Conservation (phyloP, 2,329 filamentous ascomycete species). For the Gnomoniopsis sp. region DNA sequence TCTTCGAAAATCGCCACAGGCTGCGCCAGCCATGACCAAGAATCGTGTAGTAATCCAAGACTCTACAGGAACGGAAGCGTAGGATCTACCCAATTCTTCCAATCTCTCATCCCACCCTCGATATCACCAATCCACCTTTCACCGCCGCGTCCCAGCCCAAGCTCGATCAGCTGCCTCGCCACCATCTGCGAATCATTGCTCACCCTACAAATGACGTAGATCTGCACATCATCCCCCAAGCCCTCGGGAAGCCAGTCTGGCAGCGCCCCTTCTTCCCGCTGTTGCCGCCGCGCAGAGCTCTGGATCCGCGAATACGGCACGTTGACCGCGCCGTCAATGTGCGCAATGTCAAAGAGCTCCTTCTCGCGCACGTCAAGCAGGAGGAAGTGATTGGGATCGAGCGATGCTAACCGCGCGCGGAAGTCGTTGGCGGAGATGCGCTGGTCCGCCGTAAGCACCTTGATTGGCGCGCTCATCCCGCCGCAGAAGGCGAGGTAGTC, state of each 20-base stretch:
- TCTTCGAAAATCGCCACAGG: too few relatives aligned
- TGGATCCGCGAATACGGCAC: conserved; percentile 58
- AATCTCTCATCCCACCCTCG: conserved; percentile 66
- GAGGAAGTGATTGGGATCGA: conserved; percentile 3
- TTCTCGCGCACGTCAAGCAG: conserved; percentile 82
- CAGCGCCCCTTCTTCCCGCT: neutral
- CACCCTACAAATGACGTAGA: conserved; percentile 70
- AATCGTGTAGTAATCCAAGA: neutral
- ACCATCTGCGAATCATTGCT: conserved; percentile 78
- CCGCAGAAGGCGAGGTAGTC: conserved; percentile 91
- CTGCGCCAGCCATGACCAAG: too few relatives aligned
- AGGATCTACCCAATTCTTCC: conserved; percentile 65
- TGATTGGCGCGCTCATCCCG: conserved; percentile 45
- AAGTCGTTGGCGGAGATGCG: conserved; percentile 66
- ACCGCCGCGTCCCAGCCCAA: conserved; percentile 50
- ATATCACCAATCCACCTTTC: conserved; percentile 67
- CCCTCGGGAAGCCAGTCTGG: conserved; percentile 21
- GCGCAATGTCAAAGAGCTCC: conserved; percentile 80
- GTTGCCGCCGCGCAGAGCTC: conserved; percentile 22
- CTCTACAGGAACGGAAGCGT: conserved; percentile 49
- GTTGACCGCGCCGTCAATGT: conserved; percentile 72
- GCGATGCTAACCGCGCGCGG: conserved; percentile 20
- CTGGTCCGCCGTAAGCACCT: conserved; percentile 58
- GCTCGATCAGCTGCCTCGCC: conserved; percentile 60
- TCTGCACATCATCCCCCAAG: conserved; percentile 41